Evolutionary conservation across 73 alveolate species (phyloP).

Genomic region (Paramecium pentaurelia): DNA sequence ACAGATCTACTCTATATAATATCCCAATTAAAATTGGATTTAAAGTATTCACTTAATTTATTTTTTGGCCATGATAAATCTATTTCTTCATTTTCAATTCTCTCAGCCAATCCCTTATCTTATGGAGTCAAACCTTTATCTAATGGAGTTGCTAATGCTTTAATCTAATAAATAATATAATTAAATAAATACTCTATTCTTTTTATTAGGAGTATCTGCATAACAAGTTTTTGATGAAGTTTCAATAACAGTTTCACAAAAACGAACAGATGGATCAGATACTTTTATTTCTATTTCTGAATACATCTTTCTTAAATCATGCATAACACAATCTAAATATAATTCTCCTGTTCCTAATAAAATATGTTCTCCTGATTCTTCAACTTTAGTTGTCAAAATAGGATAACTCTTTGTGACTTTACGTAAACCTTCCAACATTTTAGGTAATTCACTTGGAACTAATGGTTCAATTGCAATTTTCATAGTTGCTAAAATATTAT

Average conservation of each 20-base stretch:
- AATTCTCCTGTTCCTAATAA: constrained; percentile 99
- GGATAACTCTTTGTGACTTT: constrained; percentile 95
- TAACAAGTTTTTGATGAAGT: constrained; percentile 94
- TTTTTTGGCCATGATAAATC: constrained; percentile 59
- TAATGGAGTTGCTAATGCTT: background rate
- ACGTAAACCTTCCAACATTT: constrained; percentile 98
- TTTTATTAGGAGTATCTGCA: constrained; percentile 95
- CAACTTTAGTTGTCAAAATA: constrained; percentile 78
- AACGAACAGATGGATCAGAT: constrained; percentile 95
- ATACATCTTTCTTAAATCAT: constrained; percentile 95
- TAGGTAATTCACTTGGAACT: constrained; percentile 99
- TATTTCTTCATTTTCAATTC: constrained; percentile 76
- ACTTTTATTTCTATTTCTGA: constrained; percentile 98
- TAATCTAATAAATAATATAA: background rate
- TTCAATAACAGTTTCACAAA: constrained; percentile 98
- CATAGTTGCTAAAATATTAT: constrained; percentile 73
- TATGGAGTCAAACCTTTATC: constrained; percentile 62
- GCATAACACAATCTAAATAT: constrained; percentile 96
- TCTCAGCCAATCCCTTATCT: constrained; percentile 90
- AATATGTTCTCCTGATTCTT: constrained; percentile 99
- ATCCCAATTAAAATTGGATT: constrained; percentile 87
- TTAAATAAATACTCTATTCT: constrained; percentile 65
- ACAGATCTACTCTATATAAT: constrained; percentile 92
- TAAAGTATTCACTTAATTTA: constrained; percentile 62
- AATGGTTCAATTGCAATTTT: constrained; percentile 99